Evolutionary conservation across 1,284 basidiomycete species (phyloP), one percentile per base, ranked within the genome.

Genomic region (Cryptococcus sp.): DNA sequence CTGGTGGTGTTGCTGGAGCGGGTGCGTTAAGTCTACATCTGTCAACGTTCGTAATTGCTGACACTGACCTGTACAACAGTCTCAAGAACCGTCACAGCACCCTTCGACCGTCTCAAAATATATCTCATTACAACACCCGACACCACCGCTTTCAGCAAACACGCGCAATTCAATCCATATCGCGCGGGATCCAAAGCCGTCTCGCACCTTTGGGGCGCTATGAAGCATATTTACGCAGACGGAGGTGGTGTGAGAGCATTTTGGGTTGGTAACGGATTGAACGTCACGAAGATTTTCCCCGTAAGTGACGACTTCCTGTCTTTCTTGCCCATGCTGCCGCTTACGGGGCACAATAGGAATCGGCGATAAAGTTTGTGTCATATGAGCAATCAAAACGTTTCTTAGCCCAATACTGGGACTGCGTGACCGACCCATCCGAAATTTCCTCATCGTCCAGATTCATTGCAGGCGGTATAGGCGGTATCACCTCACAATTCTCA

Each of bases 351-450:
- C 47, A 3, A 7, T 57, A 81, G 80, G 94, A 98, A 81, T 93
- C 89, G 45, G 96, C 96, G 19, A 98, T 99, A 84, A 99, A 98
- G 79, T 99, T 99, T 80, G 87, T 96, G 67, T 80, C 89, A 7
- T 99, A 98, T 78, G 96, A 99, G 79, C 90, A 91, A 52, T 68
- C 93, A 85, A 99, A 99, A 87, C 88, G 89, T 11, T 84, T 92
- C 59, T 94, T 99, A 76, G 96, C 95, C 5, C 84, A 86, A 72
- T 89, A 98, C 77, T 89, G 87, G 82, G 95, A 98, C 78, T 80
- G 86, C 54, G 94, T 97, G 2, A 88, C 91, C 6, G 94, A 99
- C 73, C 81, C 88, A 16, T 83, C 91, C 41, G 87, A 97, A 52
- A 93, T 99, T 65, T 93, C 91, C 64, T 93, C 93, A 4, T 83